Base-by-base conservation (phyloP, 2,329 filamentous ascomycete genomes). In the Fusarium sp. region DNA sequence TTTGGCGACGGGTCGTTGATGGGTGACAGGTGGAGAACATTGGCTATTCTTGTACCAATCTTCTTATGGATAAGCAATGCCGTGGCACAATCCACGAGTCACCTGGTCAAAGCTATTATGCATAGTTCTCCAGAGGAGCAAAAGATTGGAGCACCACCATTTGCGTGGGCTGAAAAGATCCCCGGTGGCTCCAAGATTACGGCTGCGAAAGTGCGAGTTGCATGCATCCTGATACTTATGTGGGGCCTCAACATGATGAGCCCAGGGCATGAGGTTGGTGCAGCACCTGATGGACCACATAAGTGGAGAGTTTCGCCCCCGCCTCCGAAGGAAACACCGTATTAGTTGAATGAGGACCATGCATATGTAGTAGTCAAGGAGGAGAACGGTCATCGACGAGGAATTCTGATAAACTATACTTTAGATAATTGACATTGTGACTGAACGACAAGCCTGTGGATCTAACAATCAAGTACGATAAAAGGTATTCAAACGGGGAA, bases 21-120 rank as follows among this genome's bases (percentile, higher is more conserved):
- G 12, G 31, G 25, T 6, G 73, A 76, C 31, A 62, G 74, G 4
- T 75, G 74, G 74, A 61, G 70, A 18, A 67, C 70, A 13, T 48
- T 76, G 19, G 11, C 69, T 14, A 45, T 76, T 26, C 52, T 76
- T 28, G 70, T 71, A 2, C 73, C 74, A 4, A 26, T 76, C 14
- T 76, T 76, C 56, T 37, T 76, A 3, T 76, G 74, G 73, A 61
- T 74, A 16, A 75, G 74, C 46, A 62, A 71, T 34, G 34, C 45
- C 10, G 62, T 67, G 7, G 61, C 70, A 19, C 65, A 69, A 18
- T 69, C 74, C 5, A 74, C 74, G 7, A 58, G 51, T 12, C 25
- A 45, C 18, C 57, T 56, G 6, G 53, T 28, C 8, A 23, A 28
- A 6, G 9, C 14, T 5, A 28, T 56, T 11, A 26, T 56, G 7